Base-by-base conservation (phyloP, 2,329 filamentous ascomycete genomes). In the Daldinia sp. region DNA sequence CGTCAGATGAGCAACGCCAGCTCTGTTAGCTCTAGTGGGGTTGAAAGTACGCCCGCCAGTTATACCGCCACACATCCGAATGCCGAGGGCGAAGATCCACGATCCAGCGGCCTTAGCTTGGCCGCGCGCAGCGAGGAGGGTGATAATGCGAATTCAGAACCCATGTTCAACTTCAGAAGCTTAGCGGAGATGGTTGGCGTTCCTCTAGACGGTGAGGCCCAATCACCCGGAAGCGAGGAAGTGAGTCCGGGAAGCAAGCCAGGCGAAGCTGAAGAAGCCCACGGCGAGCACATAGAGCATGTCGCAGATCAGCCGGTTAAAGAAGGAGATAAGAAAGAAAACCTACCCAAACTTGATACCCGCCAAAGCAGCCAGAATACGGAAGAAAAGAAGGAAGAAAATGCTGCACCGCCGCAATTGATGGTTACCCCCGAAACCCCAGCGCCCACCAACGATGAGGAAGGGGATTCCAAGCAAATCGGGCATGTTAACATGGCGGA, bases 131-230 rank as follows among this genome's bases (percentile, higher is more conserved):
- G 79, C 57, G 79, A 81, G 15, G 80, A 82, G 9, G 80, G 81
- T 10, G 84, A 87, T 4, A 83, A 80, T 56, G 72, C 81, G 3
- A 82, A 83, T 45, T 79, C 83, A 0, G 94, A 97, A 73, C 87
- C 93, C 2, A 87, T 97, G 85, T 95, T 96, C 77, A 97, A 97
- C 76, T 97, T 97, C 74, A 85, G 88, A 58, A 97, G 93, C 69
- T 80, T 98, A 19, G 91, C 92, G 1, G 91, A 92, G 64, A 92
- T 96, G 75, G 91, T 97, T 27, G 91, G 89, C 0, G 87, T 87
- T 6, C 82, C 85, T 47, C 78, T 87, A 30, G 84, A 87, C 52
- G 79, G 80, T 1, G 75, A 79, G 41, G 54, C 51, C 15, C 43
- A 64, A n/a, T 58, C 56, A 11, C 50, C 47, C 9, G 55, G 29